Percentiles rank a stretch among this genome's conserved stretches.
phyloP scores from a whole-genome alignment of 176 grass and related monocot species.

The Chloris gayana region DNA sequence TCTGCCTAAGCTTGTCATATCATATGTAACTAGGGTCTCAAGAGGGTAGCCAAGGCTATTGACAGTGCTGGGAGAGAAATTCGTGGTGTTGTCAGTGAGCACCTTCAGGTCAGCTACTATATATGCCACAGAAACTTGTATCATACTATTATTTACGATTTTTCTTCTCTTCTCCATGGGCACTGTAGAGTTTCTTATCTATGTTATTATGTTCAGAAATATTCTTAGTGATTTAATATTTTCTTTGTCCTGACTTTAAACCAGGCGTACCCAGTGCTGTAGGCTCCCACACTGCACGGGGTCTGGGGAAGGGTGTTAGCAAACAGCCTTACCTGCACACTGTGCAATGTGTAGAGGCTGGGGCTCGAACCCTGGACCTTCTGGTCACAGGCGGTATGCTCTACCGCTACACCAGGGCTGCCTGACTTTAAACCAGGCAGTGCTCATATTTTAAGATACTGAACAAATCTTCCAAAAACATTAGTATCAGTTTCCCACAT shows the following conservation, averaged over 20 bases:
- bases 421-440: constrained; percentile 5
- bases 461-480: background rate
- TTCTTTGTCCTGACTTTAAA: background rate
- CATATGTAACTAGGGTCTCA: constrained; percentile 68
- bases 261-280: too few relatives aligned
- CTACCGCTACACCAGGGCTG: too few relatives aligned
- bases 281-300: too few relatives aligned
- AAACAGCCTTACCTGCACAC: too few relatives aligned
- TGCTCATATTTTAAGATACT: background rate
- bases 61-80: constrained; percentile 86
- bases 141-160: background rate
- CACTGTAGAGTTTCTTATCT: constrained; percentile 15
- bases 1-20: constrained; percentile 38
- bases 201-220: constrained; percentile 4
- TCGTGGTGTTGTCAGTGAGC: constrained; percentile 79
- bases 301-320: too few relatives aligned
- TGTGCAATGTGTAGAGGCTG: too few relatives aligned
- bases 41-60: constrained; percentile 77
- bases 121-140: constrained; percentile 17
- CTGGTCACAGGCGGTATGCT: too few relatives aligned
- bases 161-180: constrained; percentile 19
- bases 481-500: constrained; percentile 18
- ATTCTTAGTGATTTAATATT: constrained; percentile 9
- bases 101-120: constrained; percentile 75
- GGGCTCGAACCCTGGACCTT: too few relatives aligned